Evolutionary conservation across 2,329 filamentous ascomycete genomes (phyloP), one percentile per base, ranked within the genome.

Genomic region (Blumeria hordei): DNA sequence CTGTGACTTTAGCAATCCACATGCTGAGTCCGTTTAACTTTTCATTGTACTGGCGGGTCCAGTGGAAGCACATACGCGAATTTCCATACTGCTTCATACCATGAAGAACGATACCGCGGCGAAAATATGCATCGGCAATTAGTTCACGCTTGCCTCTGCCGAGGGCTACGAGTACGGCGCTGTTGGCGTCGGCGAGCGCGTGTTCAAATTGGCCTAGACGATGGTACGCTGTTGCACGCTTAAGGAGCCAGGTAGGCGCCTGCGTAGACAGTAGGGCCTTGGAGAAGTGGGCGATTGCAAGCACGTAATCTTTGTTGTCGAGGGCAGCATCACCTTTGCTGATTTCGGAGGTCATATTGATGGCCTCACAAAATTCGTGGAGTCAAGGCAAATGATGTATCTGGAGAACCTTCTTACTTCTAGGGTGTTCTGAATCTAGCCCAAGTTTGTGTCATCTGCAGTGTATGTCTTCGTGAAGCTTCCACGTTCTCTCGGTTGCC

Each of bases 61-160:
- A 81, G 16, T 72, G 70, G 18, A 88, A 78, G 59, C 88, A 77
- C 60, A 79, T 76, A 57, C 81, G 75, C 0, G 88, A 82, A 67
- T 95, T 83, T 3, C 81, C 87, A 61, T 80, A 86, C 54, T 77
- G 74, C 36, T 76, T 77, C 43, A 88, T 70, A 52, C 80, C 77
- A 66, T 79, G 84, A 32, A 90, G 72, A 10, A 83, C 76, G 11
- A 94, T 77, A 5, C 78, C 84, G 39, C 90, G 78, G 61, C 88
- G 79, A 62, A 92, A 78, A 63, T 95, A 86, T 1, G 85, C 82
- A n/a, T 86, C 77, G 49, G 80, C 74, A 66, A 95, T 86, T 34
- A 83, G 74, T 59, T 86, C 78, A 53, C 84, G 78, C 62, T 81
- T 83, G 35, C 76, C 84, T 43, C 90, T 82, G 58, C 81, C 73